Percentiles rank a stretch among this genome's conserved stretches.
Evolutionary conservation across 768 basidiomycete genomes (phyloP).

Genomic region (Leccinum boreale): DNA sequence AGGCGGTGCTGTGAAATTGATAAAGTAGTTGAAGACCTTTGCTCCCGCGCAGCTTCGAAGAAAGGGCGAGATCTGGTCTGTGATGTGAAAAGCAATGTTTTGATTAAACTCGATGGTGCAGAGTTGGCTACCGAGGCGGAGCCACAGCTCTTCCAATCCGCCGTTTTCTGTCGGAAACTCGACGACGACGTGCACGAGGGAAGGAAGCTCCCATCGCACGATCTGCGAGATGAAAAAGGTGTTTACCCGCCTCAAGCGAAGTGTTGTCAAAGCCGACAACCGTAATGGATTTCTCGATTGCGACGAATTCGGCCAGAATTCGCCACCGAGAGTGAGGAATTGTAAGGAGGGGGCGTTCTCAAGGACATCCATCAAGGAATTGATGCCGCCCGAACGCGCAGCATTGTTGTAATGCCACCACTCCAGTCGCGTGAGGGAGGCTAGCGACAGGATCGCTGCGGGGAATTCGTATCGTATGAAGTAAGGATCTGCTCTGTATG

Average conservation of each 20-base stretch:
- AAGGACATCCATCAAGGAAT: constrained; percentile 54
- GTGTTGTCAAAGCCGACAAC: constrained; percentile 48
- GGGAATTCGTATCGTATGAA: constrained; percentile 51
- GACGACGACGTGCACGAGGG: constrained; percentile 48
- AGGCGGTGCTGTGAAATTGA: constrained; percentile 44
- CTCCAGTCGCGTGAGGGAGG: constrained; percentile 57
- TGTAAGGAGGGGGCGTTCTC: constrained; percentile 50
- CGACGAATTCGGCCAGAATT: constrained; percentile 29
- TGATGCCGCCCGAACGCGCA: constrained; percentile 62
- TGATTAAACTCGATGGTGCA: constrained; percentile 55
- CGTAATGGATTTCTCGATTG: constrained; percentile 26
- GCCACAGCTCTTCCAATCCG: constrained; percentile 47
- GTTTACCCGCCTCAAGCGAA: constrained; percentile 50
- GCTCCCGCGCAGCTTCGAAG: constrained; percentile 45
- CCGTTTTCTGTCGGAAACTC: constrained; percentile 42
- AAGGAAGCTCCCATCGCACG: constrained; percentile 48
- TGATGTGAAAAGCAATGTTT: constrained; percentile 50
- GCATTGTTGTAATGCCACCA: constrained; percentile 64
- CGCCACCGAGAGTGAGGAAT: constrained; percentile 56
- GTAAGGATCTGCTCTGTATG: constrained; percentile 15
- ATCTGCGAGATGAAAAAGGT: constrained; percentile 52
- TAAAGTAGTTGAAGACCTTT: constrained; percentile 51
- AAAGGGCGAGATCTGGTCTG: constrained; percentile 46
- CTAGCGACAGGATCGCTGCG: constrained; percentile 42
- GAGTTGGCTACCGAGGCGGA: constrained; percentile 47